Percentiles rank a stretch among this genome's conserved stretches.
phyloP scores from a whole-genome alignment of 768 basidiomycete species.

The Mycena pura region DNA sequence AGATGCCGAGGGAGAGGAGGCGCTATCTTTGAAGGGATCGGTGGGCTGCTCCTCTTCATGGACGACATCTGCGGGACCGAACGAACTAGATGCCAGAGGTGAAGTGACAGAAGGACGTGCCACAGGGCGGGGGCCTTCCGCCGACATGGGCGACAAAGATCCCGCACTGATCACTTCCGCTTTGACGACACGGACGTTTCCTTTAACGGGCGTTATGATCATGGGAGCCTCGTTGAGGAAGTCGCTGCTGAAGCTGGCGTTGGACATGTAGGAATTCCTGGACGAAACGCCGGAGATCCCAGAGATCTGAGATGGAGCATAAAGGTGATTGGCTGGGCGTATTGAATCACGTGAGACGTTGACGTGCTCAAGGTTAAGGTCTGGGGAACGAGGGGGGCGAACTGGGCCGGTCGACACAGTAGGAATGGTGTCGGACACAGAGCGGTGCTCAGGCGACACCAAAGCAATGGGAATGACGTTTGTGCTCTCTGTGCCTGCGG shows the following conservation, averaged over 20 bases:
- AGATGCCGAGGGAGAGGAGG: slow-evolving; percentile 47
- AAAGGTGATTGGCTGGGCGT: slow-evolving; percentile 41
- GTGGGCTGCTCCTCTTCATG: slow-evolving; percentile 56
- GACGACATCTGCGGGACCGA: slow-evolving; percentile 71
- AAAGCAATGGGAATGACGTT: slow-evolving; percentile 90
- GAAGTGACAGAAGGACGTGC: slow-evolving; percentile 61
- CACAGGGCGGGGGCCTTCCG: slow-evolving; percentile 43
- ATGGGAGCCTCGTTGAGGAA: slow-evolving; percentile 82
- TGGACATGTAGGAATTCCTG: slow-evolving; percentile 75
- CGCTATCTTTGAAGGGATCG: slow-evolving; percentile 72
- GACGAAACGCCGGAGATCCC: slow-evolving; percentile 59
- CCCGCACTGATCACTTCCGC: slow-evolving; percentile 79
- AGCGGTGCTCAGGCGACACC: slow-evolving; percentile 63
- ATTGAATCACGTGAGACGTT: slow-evolving; percentile 64
- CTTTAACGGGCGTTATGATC: slow-evolving; percentile 75
- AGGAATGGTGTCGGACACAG: slow-evolving; percentile 38
- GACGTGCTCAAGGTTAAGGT: slow-evolving; percentile 69
- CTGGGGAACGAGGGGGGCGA: slow-evolving; percentile 65
- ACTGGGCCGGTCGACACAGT: slow-evolving; percentile 53
- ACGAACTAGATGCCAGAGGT: slow-evolving; percentile 73
- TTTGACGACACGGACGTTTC: slow-evolving; percentile 72
- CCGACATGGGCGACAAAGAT: slow-evolving; percentile 40
- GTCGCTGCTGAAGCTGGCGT: slow-evolving; percentile 78
- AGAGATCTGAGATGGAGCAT: slow-evolving; percentile 60
- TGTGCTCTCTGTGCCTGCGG: slow-evolving; percentile 78